phyloP scores from a whole-genome alignment of 768 basidiomycete species.

The Strobilomyces echinocephalus region DNA sequence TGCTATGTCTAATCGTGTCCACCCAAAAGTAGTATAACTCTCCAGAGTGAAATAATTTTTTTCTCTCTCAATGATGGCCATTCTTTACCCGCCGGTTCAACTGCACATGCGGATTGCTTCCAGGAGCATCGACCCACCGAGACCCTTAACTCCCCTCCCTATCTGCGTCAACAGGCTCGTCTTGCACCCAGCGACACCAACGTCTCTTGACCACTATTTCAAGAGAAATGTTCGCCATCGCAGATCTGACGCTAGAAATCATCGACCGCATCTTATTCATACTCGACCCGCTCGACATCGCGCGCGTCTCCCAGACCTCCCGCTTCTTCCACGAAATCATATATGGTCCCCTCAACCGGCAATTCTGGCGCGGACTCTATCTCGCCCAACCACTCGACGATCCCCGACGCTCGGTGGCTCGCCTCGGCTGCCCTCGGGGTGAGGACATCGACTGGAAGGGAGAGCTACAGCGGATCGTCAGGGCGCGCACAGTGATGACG shows the following conservation, averaged over 20 bases:
- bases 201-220: not conserved
- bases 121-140: slow-evolving; percentile 10
- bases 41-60: slow-evolving; percentile 27
- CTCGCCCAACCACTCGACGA: slow-evolving; percentile 62
- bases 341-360: slow-evolving; percentile 39
- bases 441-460: slow-evolving; percentile 46
- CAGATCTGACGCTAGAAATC: slow-evolving; percentile 53
- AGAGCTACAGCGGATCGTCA: slow-evolving; percentile 51
- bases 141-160: slow-evolving; percentile 1
- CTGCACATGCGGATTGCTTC: not conserved
- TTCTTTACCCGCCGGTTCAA: slow-evolving; percentile 19
- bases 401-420: slow-evolving; percentile 45
- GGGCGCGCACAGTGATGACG: slow-evolving; percentile 46
- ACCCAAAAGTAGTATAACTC: not conserved
- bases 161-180: not conserved
- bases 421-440: slow-evolving; percentile 23
- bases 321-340: slow-evolving; percentile 39
- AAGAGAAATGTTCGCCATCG: slow-evolving; percentile 20
- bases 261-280: slow-evolving; percentile 51
- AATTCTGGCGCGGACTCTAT: slow-evolving; percentile 63
- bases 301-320: slow-evolving; percentile 49
- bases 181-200: not conserved
- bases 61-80: slow-evolving; percentile 8
- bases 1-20: not conserved
- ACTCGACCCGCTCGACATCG: slow-evolving; percentile 60